Evolutionary conservation across 805 yeast species (phyloP).

Genomic region (Starmerella geochares): DNA sequence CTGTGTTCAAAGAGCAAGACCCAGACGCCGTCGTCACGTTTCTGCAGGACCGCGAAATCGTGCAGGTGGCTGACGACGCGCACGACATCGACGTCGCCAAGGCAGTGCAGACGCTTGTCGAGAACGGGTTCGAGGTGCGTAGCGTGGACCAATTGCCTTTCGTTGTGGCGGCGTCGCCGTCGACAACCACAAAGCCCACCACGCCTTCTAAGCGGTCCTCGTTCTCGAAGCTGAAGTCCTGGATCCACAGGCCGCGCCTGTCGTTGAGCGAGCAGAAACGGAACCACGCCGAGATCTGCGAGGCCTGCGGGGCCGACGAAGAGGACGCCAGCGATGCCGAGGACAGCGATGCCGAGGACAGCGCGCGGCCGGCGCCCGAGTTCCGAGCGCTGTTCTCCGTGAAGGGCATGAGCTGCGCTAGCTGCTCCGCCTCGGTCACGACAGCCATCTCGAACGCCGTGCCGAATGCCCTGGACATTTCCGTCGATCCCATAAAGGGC

Average conservation of each 20-base stretch:
- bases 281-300: constrained; percentile 22
- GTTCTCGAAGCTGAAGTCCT: constrained; percentile 1
- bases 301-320: constrained; percentile 14
- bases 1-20: constrained; percentile 28
- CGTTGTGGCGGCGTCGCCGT: background rate
- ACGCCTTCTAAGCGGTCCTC: background rate
- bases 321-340: background rate
- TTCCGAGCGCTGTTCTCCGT: constrained; percentile 47
- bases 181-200: background rate
- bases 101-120: constrained; percentile 19
- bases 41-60: constrained; percentile 27
- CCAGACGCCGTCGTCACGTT: constrained; percentile 23
- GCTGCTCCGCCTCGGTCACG: constrained; percentile 46
- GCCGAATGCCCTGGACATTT: constrained; percentile 33
- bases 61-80: constrained; percentile 22
- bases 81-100: constrained; percentile 12
- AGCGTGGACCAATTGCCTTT: constrained; percentile 15
- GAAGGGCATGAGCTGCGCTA: constrained; percentile 61
- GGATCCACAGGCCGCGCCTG: background rate
- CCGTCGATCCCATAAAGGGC: constrained; percentile 45
- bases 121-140: constrained; percentile 27
- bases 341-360: no score
- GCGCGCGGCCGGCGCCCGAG: constrained; percentile 3
- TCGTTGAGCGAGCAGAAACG: constrained; percentile 5
- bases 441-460: constrained; percentile 32